Evolutionary conservation across 2,329 filamentous ascomycete species (phyloP).

Genomic region (Anthostomella pinea): DNA sequence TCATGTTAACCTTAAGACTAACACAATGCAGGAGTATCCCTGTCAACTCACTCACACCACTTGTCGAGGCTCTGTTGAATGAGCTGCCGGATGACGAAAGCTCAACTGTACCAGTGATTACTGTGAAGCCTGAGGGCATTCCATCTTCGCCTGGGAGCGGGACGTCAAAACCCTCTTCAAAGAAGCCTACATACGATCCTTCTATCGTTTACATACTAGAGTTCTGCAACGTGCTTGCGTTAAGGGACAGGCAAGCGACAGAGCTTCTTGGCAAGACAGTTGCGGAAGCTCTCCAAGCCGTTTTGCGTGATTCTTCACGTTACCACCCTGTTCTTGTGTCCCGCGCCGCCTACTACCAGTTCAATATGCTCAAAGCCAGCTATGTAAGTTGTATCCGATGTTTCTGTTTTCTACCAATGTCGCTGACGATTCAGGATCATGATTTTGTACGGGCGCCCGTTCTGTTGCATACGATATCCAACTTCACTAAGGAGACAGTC

Average conservation of each 20-base stretch:
- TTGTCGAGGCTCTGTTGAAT: slow-evolving; percentile 72
- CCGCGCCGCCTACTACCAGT: slow-evolving; percentile 80
- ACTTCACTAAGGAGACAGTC: slow-evolving; percentile 74
- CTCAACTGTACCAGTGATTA: slow-evolving; percentile 71
- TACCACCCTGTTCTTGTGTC: slow-evolving; percentile 83
- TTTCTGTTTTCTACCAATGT: background rate
- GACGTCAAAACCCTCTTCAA: slow-evolving; percentile 52
- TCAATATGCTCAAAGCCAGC: slow-evolving; percentile 77
- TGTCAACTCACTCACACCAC: slow-evolving; percentile 51
- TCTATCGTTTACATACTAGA: slow-evolving; percentile 88
- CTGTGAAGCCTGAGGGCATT: slow-evolving; percentile 82
- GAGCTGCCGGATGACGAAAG: slow-evolving; percentile 82
- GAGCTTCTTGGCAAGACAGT: slow-evolving; percentile 73
- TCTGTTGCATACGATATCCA: slow-evolving; percentile 86
- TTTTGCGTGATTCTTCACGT: slow-evolving; percentile 75
- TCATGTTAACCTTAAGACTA: slow-evolving; percentile 1
- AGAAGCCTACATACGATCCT: slow-evolving; percentile 73
- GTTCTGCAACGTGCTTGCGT: slow-evolving; percentile 76
- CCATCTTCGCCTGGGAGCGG: slow-evolving; percentile 59
- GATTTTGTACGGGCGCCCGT: slow-evolving; percentile 91
- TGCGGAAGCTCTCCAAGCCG: slow-evolving; percentile 73
- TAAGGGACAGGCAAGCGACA: slow-evolving; percentile 72
- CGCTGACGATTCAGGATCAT: slow-evolving; percentile 60
- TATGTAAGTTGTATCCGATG: slow-evolving; percentile 60
- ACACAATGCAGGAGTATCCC: slow-evolving; percentile 54